Conservation (phyloP, 306 rosid species). For the Canavalia gladiata region DNA sequence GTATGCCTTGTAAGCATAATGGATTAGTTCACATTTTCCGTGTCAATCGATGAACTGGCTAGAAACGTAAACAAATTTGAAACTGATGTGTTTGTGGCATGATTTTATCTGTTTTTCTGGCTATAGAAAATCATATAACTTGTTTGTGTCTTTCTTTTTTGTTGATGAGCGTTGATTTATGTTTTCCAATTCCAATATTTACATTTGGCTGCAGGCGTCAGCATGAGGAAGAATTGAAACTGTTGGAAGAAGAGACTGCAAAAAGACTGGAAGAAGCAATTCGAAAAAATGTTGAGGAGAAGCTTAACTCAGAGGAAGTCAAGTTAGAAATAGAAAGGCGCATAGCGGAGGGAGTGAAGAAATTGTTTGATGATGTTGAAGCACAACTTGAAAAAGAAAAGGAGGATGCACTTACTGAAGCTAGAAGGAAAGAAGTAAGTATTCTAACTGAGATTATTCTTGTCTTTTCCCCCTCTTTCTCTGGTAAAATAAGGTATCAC, state of each 20-base stretch:
- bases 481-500: not conserved
- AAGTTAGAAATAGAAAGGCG: slow-evolving; percentile 69
- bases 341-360: slow-evolving; percentile 78
- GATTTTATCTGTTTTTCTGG: not conserved
- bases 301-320: slow-evolving; percentile 72
- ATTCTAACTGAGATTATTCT: not conserved
- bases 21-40: slow-evolving; percentile 24
- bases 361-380: slow-evolving; percentile 78
- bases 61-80: slow-evolving; percentile 16
- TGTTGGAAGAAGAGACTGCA: slow-evolving; percentile 85
- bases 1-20: slow-evolving; percentile 47
- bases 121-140: slow-evolving; percentile 22
- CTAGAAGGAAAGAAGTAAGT: slow-evolving; percentile 88
- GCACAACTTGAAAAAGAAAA: slow-evolving; percentile 88
- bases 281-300: slow-evolving; percentile 77
- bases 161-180: not conserved
- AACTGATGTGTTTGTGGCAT: slow-evolving; percentile 27
- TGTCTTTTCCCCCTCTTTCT: not conserved
- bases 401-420: slow-evolving; percentile 82
- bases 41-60: slow-evolving; percentile 39
- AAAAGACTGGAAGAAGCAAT: slow-evolving; percentile 87
- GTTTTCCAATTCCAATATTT: slow-evolving; percentile 50
- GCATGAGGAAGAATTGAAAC: slow-evolving; percentile 67
- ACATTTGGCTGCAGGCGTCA: slow-evolving; percentile 62
- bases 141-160: slow-evolving; percentile 33